A percentile compares a stretch with the other conserved stretches of the same genome.
phyloP scores from a whole-genome alignment of 148 eudicot genomes.

The Vaccinium vitisidaea region DNA sequence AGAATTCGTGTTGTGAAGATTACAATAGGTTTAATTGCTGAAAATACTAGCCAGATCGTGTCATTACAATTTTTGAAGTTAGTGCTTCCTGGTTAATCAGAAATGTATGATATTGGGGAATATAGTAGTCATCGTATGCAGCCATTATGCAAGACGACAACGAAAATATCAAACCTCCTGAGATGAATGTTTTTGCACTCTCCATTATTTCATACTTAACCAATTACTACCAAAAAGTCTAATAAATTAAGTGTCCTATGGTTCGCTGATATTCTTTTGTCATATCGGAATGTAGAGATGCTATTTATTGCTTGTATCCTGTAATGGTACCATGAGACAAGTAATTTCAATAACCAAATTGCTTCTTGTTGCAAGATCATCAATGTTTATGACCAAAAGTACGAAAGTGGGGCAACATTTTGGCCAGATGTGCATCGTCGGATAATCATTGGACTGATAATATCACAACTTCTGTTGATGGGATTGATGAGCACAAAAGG shows the following conservation, averaged over 20 bases:
- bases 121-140: background rate
- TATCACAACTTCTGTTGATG: constrained; percentile 70
- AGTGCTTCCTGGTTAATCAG: background rate
- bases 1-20: background rate
- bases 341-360: background rate
- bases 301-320: background rate
- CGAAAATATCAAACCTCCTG: background rate
- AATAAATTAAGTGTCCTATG: background rate
- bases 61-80: background rate
- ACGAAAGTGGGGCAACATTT: constrained; percentile 85
- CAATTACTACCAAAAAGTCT: background rate
- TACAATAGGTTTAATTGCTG: background rate
- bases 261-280: background rate
- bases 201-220: background rate
- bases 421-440: constrained; percentile 97
- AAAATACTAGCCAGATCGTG: background rate
- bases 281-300: background rate
- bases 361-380: constrained; percentile 58
- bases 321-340: background rate
- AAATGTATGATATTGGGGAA: background rate
- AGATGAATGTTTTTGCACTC: constrained; percentile 1
- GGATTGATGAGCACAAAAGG: constrained; percentile 77
- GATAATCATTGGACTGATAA: constrained; percentile 59
- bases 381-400: constrained; percentile 85
- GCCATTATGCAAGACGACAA: background rate